phyloP scores from a whole-genome alignment of 768 basidiomycete genomes.

The Postia placenta region DNA sequence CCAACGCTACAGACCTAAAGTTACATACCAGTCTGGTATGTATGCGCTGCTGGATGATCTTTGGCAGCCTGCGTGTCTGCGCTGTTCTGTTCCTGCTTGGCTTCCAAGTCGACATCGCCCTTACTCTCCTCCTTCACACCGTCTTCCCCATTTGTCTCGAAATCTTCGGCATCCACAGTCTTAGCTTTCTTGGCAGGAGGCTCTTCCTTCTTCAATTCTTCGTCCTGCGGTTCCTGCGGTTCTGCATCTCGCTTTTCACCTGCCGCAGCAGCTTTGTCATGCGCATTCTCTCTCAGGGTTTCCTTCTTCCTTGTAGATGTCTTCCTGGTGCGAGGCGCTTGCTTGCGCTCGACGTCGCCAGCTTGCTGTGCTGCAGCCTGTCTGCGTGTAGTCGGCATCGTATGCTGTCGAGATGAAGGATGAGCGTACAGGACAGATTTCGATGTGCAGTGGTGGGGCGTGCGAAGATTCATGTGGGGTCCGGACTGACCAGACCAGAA shows the following conservation, averaged over 20 bases:
- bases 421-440: no score
- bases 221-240: slow-evolving; percentile 10
- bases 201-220: slow-evolving; percentile 8
- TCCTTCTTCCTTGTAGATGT: slow-evolving; percentile 9
- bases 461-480: no score
- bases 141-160: background rate
- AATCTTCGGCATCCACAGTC: slow-evolving; percentile 8
- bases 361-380: slow-evolving; percentile 10
- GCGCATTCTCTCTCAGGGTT: slow-evolving; percentile 5
- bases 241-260: slow-evolving; percentile 16
- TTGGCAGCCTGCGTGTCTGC: background rate
- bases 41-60: slow-evolving; percentile 11
- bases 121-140: background rate
- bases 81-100: background rate
- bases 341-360: background rate
- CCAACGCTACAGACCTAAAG: no score
- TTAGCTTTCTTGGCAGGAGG: slow-evolving; percentile 20
- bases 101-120: background rate
- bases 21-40: slow-evolving; percentile 16
- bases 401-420: no score
- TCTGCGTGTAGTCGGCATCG: slow-evolving; percentile 19
- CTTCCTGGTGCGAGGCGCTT: slow-evolving; percentile 6
- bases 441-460: no score
- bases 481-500: no score
- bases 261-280: slow-evolving; percentile 5